Percentiles rank a stretch among this genome's conserved stretches.
Evolutionary conservation across 2,329 filamentous ascomycete species (phyloP).

Genomic region (Colletotrichum neosansevieriae): DNA sequence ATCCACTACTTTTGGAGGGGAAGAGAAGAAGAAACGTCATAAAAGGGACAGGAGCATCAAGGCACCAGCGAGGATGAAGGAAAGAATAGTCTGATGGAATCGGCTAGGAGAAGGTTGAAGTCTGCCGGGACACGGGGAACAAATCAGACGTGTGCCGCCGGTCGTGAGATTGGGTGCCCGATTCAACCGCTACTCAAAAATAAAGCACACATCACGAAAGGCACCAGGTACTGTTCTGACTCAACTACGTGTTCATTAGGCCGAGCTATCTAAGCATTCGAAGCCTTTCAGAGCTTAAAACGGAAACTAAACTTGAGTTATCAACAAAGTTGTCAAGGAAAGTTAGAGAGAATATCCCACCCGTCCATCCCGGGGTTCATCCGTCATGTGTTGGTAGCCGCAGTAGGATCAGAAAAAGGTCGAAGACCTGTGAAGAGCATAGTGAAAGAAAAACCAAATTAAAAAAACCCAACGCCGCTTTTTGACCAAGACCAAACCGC

Average conservation of each 20-base stretch:
- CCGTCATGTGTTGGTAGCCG: conserved; percentile 4
- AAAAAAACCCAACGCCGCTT: conserved; percentile 16
- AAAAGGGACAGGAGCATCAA: too few species aligned
- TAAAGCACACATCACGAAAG: background rate
- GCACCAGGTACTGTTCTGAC: background rate
- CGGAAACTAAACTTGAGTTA: conserved; percentile 1
- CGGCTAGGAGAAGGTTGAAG: too few species aligned
- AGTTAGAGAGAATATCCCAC: conserved; percentile 7
- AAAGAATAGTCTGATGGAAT: too few species aligned
- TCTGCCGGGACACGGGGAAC: too few species aligned
- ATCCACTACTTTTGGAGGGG: too few species aligned
- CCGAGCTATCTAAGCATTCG: conserved; percentile 42
- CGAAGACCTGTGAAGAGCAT: background rate
- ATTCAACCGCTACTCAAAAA: too few species aligned
- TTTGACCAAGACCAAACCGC: background rate
- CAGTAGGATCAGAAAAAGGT: conserved; percentile 10
- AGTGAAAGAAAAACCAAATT: background rate
- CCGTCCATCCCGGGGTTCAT: background rate
- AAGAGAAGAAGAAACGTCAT: too few species aligned
- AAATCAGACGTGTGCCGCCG: too few species aligned
- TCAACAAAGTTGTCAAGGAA: conserved; percentile 14
- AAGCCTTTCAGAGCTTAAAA: conserved; percentile 29
- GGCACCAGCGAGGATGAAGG: too few species aligned
- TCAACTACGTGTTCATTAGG: conserved; percentile 38
- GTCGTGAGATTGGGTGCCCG: too few species aligned